These are phyloP conservation scores for Candida caryicola DNA, from an alignment of 805 yeast species.

Conservation along the genomic window DNA sequence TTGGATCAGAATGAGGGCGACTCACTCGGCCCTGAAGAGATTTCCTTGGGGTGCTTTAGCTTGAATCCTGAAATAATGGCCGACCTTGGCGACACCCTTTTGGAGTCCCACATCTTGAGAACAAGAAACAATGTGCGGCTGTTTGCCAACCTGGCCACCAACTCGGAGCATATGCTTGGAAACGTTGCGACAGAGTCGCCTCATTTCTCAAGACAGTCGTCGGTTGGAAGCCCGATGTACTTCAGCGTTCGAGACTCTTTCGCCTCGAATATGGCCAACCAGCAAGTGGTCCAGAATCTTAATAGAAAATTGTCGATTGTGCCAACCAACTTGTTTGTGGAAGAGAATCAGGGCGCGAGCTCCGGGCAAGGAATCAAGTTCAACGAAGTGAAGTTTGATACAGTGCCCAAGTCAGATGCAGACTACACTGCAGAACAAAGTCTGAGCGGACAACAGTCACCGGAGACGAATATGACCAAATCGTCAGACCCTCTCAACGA, in stretches of 20 bases:
- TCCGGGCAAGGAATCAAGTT: constrained; percentile 13
- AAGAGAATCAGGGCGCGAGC: constrained; percentile 2
- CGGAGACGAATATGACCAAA: background rate
- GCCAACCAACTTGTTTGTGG: constrained; percentile 25
- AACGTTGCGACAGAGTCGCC: background rate
- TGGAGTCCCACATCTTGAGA: constrained; percentile 5
- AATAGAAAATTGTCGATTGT: constrained; percentile 27
- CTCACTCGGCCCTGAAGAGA: constrained; percentile 16
- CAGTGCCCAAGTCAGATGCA: constrained; percentile 2
- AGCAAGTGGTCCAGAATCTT: constrained; percentile 12
- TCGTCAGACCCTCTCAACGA: constrained; percentile 10
- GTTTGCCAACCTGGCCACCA: background rate
- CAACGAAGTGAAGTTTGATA: constrained; percentile 24
- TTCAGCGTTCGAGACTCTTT: constrained; percentile 11
- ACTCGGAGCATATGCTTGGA: constrained; percentile 7
- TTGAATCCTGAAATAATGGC: constrained; percentile 18
- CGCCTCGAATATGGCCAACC: constrained; percentile 1
- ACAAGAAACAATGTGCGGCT: constrained; percentile 3
- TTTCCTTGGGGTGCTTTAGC: constrained; percentile 16
- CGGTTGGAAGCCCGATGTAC: constrained; percentile 21
- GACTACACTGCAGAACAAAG: background rate
- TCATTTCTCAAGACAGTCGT: constrained; percentile 16
- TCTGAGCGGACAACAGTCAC: background rate
- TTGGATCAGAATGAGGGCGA: constrained; percentile 1
- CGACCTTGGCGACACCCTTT: constrained; percentile 11